Base-by-base conservation (phyloP, 208 protist species). In the Trichomonas gallinae region DNA sequence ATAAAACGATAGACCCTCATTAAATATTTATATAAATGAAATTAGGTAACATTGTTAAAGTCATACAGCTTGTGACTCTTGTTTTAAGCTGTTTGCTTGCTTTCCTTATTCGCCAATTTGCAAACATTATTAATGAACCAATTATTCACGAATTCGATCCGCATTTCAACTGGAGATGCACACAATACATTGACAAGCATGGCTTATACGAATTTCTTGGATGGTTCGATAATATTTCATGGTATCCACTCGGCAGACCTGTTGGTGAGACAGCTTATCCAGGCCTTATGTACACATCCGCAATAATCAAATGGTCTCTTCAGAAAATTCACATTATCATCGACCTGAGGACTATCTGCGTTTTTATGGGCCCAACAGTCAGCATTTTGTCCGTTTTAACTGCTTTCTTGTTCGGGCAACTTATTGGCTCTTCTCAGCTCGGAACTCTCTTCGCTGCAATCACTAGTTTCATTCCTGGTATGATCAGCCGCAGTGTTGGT, bases 201-300 rank as follows among this genome's bases (percentile, higher is more conserved):
- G 99, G 99, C 96, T 98, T 98, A 97, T 97, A 98, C 83, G 98
- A 99, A 82, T 99, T 99, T 98, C 98, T 99, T 97, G 99, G 99
- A 98, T 99, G 99, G 99, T 99, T 99, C 97, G 99, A 99, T 98
- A 98, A 99, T 96, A 98, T 97, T 96, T 98, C 98, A 85, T 99
- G 99, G 99, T 99, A 99, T 97, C 99, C 99, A 96, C 97, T 99
- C n/a, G 99, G 99, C 51, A 97, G 99, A 72, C 98, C 99, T 83
- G 98, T 99, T 46, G 99, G 99, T 97, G 98, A 98, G 96, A 99
- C 99, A 63, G 98, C 99, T 44, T 99, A 99, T 97, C 99, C 99
- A 40, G 99, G 98, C 51, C 97, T 99, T 91, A 99, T 99, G 98
- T 97, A 98, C 96, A 99, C 99, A 58, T 98, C 99, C 8, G 98